Conservation (phyloP, 1,139 yeast genomes). For the Pichia sp. region DNA sequence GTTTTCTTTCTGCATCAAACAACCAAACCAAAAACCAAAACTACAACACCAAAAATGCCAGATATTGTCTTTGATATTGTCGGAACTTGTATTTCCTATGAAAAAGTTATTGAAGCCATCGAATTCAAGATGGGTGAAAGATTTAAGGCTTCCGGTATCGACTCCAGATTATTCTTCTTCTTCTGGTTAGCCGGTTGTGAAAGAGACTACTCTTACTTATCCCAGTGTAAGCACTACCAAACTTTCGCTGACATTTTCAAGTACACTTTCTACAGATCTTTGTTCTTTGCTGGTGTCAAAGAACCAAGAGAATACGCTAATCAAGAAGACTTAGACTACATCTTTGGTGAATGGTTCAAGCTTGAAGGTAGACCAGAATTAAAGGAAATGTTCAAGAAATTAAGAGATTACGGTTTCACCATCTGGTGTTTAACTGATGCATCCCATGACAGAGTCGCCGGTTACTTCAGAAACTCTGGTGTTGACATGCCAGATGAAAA, state of each 20-base stretch:
- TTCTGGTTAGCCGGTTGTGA: slow-evolving; percentile 31
- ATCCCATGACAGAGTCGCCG: slow-evolving; percentile 25
- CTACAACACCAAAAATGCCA: slow-evolving; percentile 20
- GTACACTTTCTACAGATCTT: slow-evolving; percentile 26
- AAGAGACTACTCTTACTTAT: slow-evolving; percentile 28
- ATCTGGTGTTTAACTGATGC: slow-evolving; percentile 30
- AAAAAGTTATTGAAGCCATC: slow-evolving; percentile 24
- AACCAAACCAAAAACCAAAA: neutral
- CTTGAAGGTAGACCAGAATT: slow-evolving; percentile 27
- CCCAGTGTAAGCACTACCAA: slow-evolving; percentile 24
- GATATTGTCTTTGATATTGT: slow-evolving; percentile 30
- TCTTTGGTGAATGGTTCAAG: slow-evolving; percentile 23
- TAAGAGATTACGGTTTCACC: slow-evolving; percentile 28
- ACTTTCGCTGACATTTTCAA: slow-evolving; percentile 24
- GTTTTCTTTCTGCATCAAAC: neutral
- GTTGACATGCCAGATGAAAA: slow-evolving; percentile 26
- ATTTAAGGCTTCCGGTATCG: slow-evolving; percentile 22
- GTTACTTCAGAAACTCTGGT: slow-evolving; percentile 24
- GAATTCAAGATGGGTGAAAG: slow-evolving; percentile 23
- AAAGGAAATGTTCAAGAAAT: slow-evolving; percentile 23
- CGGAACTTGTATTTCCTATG: slow-evolving; percentile 29
- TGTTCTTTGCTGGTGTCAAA: slow-evolving; percentile 25
- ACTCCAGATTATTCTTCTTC: slow-evolving; percentile 25
- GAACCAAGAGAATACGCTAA: slow-evolving; percentile 25
- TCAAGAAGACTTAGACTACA: slow-evolving; percentile 24